A percentile compares a stretch with the other conserved stretches of the same genome.
These are phyloP conservation scores for Magnaporthiopsis poae DNA, from an alignment of 2,329 filamentous ascomycete genomes.

Conservation along the genomic window DNA sequence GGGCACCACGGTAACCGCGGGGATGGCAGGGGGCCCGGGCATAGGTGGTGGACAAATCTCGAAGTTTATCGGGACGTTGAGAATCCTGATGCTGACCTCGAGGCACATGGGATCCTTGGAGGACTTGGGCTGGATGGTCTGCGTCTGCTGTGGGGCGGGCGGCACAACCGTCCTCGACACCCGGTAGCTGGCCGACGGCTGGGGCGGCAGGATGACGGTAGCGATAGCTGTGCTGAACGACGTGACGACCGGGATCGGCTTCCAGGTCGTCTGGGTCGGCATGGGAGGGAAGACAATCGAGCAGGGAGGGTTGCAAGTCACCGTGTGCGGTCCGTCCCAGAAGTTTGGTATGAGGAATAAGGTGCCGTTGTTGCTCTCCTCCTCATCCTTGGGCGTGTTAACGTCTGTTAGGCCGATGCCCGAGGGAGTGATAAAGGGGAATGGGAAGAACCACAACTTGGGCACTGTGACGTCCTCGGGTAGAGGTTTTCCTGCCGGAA, in stretches of 20 bases:
- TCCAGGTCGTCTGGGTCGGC: not conserved
- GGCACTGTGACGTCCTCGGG: not conserved
- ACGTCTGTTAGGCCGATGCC: constrained; percentile 3
- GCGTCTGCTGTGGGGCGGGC: not conserved
- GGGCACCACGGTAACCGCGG: not conserved
- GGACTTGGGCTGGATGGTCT: not conserved
- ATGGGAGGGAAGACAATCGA: constrained; percentile 8
- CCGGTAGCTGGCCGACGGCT: not conserved
- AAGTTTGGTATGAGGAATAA: not conserved
- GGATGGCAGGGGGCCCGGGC: not conserved
- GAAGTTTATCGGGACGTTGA: not conserved
- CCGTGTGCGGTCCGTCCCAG: not conserved
- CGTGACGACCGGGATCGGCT: not conserved
- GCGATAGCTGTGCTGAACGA: not conserved
- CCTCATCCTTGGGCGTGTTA: not conserved
- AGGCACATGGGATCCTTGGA: not conserved
- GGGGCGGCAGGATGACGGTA: not conserved
- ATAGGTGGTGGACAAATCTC: not conserved
- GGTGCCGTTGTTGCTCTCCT: not conserved
- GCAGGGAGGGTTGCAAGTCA: constrained; percentile 6
- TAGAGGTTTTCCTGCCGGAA: not conserved
- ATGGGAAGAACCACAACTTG: constrained; percentile 1
- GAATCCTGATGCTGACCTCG: not conserved
- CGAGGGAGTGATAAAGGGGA: not conserved
- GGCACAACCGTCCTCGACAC: not conserved